Percentiles rank a stretch among this genome's conserved stretches.
Evolutionary conservation across 805 yeast species (phyloP).

Genomic region (Priceomyces haplophilus): DNA sequence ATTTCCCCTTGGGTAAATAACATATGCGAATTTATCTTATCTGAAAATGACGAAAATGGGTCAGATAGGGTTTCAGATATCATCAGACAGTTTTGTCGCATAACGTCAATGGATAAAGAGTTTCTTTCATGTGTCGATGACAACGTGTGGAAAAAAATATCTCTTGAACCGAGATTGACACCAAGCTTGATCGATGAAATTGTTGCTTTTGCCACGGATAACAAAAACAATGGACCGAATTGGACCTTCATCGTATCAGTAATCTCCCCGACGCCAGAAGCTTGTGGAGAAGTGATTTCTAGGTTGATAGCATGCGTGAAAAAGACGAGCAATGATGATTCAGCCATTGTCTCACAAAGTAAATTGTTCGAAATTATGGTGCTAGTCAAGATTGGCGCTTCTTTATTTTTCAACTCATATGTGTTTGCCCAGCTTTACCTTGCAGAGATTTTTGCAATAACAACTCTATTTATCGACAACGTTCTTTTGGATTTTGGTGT

Average conservation of each 20-base stretch:
- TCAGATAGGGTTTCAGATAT: conserved; percentile 57
- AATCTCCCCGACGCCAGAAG: conserved; percentile 71
- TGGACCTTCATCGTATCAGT: conserved; percentile 64
- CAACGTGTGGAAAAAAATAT: conserved; percentile 65
- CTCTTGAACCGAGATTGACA: conserved; percentile 57
- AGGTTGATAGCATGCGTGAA: conserved; percentile 55
- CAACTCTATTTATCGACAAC: conserved; percentile 57
- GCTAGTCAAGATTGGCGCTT: conserved; percentile 58
- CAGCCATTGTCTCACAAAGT: conserved; percentile 37
- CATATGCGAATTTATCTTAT: conserved; percentile 54
- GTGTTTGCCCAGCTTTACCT: conserved; percentile 59
- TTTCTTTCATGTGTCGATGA: conserved; percentile 54
- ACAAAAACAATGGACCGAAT: conserved; percentile 69
- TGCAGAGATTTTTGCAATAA: conserved; percentile 68
- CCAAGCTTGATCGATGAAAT: conserved; percentile 67
- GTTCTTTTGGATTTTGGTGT: conserved; percentile 55
- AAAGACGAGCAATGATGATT: conserved; percentile 43
- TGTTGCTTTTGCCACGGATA: conserved; percentile 68
- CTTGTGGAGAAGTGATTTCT: conserved; percentile 61
- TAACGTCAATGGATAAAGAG: conserved; percentile 48
- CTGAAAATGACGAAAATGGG: conserved; percentile 55
- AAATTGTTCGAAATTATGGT: conserved; percentile 73
- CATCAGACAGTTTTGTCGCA: conserved; percentile 58
- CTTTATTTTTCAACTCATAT: conserved; percentile 68
- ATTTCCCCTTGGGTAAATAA: conserved; percentile 75